Percentiles rank a stretch among this genome's conserved stretches.
phyloP scores from a whole-genome alignment of 2,329 filamentous ascomycete species.

The Fusarium sp. region DNA sequence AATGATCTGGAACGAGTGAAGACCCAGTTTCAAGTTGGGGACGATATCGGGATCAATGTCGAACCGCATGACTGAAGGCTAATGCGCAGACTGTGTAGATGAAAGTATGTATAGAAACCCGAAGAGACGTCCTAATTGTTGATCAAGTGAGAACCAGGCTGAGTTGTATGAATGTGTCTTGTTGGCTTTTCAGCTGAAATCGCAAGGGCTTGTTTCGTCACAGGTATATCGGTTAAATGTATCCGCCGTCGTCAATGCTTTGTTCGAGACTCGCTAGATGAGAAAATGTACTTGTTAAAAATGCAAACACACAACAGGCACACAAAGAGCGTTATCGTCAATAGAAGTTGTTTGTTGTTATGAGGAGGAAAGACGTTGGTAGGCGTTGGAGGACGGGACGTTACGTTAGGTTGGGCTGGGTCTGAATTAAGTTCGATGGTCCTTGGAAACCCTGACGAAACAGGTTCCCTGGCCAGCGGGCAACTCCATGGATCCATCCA shows the following conservation, averaged over 20 bases:
- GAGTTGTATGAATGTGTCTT: slow-evolving; percentile 18
- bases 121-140: neutral
- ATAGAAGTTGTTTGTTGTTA: slow-evolving; percentile 18
- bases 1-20: slow-evolving; percentile 67
- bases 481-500: slow-evolving; percentile 4
- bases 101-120: neutral
- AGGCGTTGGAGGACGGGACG: neutral
- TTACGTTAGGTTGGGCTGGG: slow-evolving; percentile 17
- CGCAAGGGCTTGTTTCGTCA: slow-evolving; percentile 29
- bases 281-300: neutral
- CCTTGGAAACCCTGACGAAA: slow-evolving; percentile 40
- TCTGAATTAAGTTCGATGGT: slow-evolving; percentile 27
- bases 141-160: slow-evolving; percentile 4
- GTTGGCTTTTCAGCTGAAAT: slow-evolving; percentile 35
- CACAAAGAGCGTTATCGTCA: slow-evolving; percentile 30
- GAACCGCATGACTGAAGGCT: slow-evolving; percentile 55
- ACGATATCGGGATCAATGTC: slow-evolving; percentile 66
- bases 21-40: slow-evolving; percentile 65
- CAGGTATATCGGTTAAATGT: slow-evolving; percentile 17
- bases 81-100: neutral
- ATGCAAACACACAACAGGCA: slow-evolving; percentile 11
- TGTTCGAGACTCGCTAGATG: neutral
- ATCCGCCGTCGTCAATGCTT: slow-evolving; percentile 26
- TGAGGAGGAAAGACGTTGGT: slow-evolving; percentile 1
- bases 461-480: slow-evolving; percentile 39